Base-by-base conservation (phyloP, 345 rosid genomes). In the Linum tenue region DNA sequence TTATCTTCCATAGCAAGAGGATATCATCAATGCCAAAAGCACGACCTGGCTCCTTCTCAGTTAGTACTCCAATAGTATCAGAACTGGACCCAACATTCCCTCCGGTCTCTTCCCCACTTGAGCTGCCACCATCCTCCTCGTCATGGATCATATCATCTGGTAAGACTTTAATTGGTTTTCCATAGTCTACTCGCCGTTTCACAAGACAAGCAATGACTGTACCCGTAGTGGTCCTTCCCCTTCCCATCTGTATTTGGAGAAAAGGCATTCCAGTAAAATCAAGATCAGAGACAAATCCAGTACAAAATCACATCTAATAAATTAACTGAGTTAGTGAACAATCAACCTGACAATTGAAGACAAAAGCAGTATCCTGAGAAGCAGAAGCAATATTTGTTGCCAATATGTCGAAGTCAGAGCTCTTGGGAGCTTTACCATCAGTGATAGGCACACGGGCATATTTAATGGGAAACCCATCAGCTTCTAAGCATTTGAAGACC, bases 181-280 rank as follows among this genome's bases (percentile, higher is more conserved):
- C 99, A 75, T 78, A 70, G 73, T 88, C 90, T 10, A 94, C 83
- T 56, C 97, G 83, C 67, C 86, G 96, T 78, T 90, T 86, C 66
- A 94, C 79, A 76, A 94, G 96, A 78, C 99, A 94, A 51, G 99
- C 99, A 75, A 94, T 90, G 60, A 90, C 99, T 67, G 99, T 90
- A 64, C 97, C 99, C 60, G 97, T 86, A 31, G 99, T 94, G n/a
- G 99, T 94, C 81, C 99, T 90, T 76, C 99, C 99, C 79, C 86
- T 90, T 68, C 99, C 99, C 96, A 94, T 94, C 97, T 92, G 81
- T 51, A 63, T 72, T 61, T 51, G 66, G 64, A n/a, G 62, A 60
- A 67, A 60, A 44, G 55, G 56, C 31, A 64, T 36, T 61, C 42
- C 71, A 56, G 39, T 5, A 38, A 63, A 39, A 64, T 15, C 42